phyloP scores from a whole-genome alignment of 495 filamentous ascomycete species.

The Geopyxis carbonaria region DNA sequence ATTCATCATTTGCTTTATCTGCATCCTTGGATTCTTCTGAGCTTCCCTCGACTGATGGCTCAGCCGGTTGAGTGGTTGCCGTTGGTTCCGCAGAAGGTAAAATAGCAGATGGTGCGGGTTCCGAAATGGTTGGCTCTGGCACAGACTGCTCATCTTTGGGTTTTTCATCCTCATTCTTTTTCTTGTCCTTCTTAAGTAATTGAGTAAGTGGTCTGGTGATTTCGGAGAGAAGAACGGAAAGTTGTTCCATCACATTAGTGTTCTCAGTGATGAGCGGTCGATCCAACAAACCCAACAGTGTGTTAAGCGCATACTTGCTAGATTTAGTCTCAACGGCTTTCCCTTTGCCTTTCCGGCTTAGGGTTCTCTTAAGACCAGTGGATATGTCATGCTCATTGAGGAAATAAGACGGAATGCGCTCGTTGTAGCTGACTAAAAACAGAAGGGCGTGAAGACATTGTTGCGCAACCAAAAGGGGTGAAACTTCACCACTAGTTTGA shows the following conservation, averaged over 20 bases:
- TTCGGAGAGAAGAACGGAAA: constrained; percentile 68
- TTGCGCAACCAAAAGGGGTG: constrained; percentile 85
- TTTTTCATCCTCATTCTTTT: constrained; percentile 43
- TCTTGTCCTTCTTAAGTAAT: constrained; percentile 70
- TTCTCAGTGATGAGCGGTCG: constrained; percentile 88
- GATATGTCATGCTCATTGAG: constrained; percentile 81
- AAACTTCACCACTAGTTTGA: constrained; percentile 50
- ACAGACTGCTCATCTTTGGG: constrained; percentile 36
- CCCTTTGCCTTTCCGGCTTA: constrained; percentile 70
- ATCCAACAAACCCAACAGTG: constrained; percentile 71
- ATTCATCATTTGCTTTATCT: constrained; percentile 28
- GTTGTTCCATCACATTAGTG: constrained; percentile 80
- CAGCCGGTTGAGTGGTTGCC: constrained; percentile 16
- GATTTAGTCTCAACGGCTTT: constrained; percentile 62
- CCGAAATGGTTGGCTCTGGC: constrained; percentile 8
- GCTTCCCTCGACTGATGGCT: constrained; percentile 11
- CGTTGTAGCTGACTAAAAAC: constrained; percentile 64
- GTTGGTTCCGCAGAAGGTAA: constrained; percentile 15
- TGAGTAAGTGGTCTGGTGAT: constrained; percentile 75
- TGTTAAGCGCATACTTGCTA: constrained; percentile 80
- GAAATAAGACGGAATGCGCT: constrained; percentile 80
- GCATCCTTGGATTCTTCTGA: constrained; percentile 18
- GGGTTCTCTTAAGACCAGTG: constrained; percentile 53
- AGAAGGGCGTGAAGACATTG: constrained; percentile 75
- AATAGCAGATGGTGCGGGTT: constrained; percentile 18